phyloP scores from a whole-genome alignment of 2,329 filamentous ascomycete genomes.

The Sporothrix euskadiensis region DNA sequence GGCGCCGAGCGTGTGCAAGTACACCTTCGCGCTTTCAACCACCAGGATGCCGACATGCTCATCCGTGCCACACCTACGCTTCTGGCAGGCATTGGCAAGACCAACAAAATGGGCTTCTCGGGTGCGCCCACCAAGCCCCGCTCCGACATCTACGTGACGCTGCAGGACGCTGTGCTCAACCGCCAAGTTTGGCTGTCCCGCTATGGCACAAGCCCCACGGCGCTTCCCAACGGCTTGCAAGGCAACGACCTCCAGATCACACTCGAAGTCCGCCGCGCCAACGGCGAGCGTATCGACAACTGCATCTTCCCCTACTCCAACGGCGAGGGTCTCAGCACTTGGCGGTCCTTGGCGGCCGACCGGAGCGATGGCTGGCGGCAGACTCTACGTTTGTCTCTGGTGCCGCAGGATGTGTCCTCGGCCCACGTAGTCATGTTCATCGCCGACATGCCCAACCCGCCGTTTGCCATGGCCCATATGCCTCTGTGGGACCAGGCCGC shows the following conservation, averaged over 20 bases:
- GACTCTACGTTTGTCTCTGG: slow-evolving; percentile 77
- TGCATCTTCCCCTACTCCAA: slow-evolving; percentile 90
- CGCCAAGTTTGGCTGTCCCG: slow-evolving; percentile 70
- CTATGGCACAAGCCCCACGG: slow-evolving; percentile 71
- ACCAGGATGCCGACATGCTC: slow-evolving; percentile 74
- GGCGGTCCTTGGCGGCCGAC: slow-evolving; percentile 80
- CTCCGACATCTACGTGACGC: slow-evolving; percentile 91
- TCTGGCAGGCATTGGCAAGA: slow-evolving; percentile 76
- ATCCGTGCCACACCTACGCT: slow-evolving; percentile 86
- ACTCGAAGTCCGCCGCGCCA: slow-evolving; percentile 77
- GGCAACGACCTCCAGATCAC: slow-evolving; percentile 82
- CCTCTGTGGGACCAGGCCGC: slow-evolving; percentile 91
- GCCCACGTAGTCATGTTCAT: slow-evolving; percentile 89
- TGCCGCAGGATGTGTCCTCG: slow-evolving; percentile 74
- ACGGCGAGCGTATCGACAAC: slow-evolving; percentile 79
- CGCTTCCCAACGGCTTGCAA: slow-evolving; percentile 62
- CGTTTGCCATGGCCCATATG: slow-evolving; percentile 90
- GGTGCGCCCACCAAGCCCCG: slow-evolving; percentile 84
- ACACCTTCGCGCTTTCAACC: slow-evolving; percentile 74
- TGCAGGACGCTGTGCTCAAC: slow-evolving; percentile 76
- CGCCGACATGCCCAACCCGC: slow-evolving; percentile 79
- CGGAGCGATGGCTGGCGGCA: slow-evolving; percentile 84
- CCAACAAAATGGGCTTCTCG: slow-evolving; percentile 88
- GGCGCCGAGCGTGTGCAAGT: slow-evolving; percentile 77
- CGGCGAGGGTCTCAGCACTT: slow-evolving; percentile 73